A percentile compares a stretch with the other conserved stretches of the same genome.
phyloP scores from a whole-genome alignment of 1,139 yeast species.

The Geotrichum armillariae region DNA sequence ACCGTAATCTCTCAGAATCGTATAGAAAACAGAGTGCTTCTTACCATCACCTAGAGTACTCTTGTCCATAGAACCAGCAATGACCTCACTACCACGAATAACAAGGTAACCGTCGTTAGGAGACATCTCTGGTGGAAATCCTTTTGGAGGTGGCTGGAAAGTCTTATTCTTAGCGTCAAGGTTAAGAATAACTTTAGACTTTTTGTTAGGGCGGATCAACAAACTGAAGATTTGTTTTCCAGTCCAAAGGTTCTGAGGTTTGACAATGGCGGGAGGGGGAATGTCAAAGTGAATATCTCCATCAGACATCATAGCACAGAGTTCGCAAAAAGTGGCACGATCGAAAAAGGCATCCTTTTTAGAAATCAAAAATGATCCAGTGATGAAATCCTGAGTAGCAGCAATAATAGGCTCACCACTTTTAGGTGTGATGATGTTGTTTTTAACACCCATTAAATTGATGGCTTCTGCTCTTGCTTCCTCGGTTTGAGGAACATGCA shows the following conservation, averaged over 20 bases:
- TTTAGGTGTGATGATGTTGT: conserved; percentile 90
- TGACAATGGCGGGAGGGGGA: conserved; percentile 92
- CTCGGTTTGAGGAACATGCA: conserved; percentile 98
- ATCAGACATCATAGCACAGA: conserved; percentile 95
- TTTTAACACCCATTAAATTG: conserved; percentile 96
- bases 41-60: conserved; percentile 97
- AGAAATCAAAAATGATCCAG: conserved; percentile 90
- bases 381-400: conserved; percentile 98
- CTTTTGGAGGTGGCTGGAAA: conserved; percentile 67
- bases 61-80: conserved; percentile 97
- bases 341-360: conserved; percentile 93
- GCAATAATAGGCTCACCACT: conserved; percentile 99
- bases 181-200: conserved; percentile 79
- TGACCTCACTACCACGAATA: conserved; percentile 83
- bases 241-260: conserved; percentile 91
- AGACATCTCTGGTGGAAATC: conserved; percentile 88
- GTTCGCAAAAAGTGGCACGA: conserved; percentile 77
- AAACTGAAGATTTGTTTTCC: conserved; percentile 94
- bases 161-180: conserved; percentile 94
- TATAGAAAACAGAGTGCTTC: conserved; percentile 93
- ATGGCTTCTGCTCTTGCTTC: conserved; percentile 99
- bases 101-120: conserved; percentile 95
- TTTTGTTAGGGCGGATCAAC: conserved; percentile 76
- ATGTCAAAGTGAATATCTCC: conserved; percentile 83
- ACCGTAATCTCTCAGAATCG: conserved; percentile 92